phyloP scores from a whole-genome alignment of 176 grass and related monocot species.

The Lolium rigidum region DNA sequence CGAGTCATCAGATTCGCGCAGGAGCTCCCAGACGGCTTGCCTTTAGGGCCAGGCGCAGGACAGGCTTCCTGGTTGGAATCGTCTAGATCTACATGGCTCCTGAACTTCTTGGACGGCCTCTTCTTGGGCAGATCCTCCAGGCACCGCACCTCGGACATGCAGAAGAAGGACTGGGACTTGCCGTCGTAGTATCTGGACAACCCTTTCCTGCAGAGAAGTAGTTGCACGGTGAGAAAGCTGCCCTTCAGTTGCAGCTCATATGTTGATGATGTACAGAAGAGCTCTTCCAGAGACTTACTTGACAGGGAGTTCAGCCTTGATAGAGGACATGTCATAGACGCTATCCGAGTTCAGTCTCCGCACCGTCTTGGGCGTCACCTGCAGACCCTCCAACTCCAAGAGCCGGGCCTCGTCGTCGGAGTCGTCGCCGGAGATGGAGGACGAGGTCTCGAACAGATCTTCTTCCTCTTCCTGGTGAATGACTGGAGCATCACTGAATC shows the following conservation, averaged over 20 bases:
- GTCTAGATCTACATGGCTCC: constrained; percentile 52
- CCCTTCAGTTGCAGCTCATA: neutral
- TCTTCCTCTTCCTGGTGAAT: constrained; percentile 59
- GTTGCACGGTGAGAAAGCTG: constrained; percentile 1
- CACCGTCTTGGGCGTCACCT: constrained; percentile 7
- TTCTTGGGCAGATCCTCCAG: constrained; percentile 77
- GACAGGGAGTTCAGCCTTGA: constrained; percentile 64
- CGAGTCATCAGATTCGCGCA: constrained; percentile 71
- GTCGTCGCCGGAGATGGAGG: constrained; percentile 58
- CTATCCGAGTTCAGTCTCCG: constrained; percentile 43
- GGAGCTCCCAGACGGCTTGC: constrained; percentile 41
- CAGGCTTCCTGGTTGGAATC: constrained; percentile 46
- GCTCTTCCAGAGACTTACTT: constrained; percentile 53
- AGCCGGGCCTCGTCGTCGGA: constrained; percentile 53
- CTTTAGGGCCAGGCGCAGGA: constrained; percentile 22
- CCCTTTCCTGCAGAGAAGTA: constrained; percentile 66
- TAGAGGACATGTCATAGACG: constrained; percentile 67
- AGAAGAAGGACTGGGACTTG: constrained; percentile 82
- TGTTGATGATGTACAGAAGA: neutral
- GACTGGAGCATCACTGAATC: constrained; percentile 33
- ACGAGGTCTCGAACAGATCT: constrained; percentile 68
- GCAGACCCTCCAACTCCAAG: constrained; percentile 45
- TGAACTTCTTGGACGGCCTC: constrained; percentile 59
- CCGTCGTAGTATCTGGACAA: constrained; percentile 82
- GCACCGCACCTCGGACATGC: constrained; percentile 67